Evolutionary conservation across 2,329 filamentous ascomycete species (phyloP).

Genomic region (Ophiocordyceps sinensis): DNA sequence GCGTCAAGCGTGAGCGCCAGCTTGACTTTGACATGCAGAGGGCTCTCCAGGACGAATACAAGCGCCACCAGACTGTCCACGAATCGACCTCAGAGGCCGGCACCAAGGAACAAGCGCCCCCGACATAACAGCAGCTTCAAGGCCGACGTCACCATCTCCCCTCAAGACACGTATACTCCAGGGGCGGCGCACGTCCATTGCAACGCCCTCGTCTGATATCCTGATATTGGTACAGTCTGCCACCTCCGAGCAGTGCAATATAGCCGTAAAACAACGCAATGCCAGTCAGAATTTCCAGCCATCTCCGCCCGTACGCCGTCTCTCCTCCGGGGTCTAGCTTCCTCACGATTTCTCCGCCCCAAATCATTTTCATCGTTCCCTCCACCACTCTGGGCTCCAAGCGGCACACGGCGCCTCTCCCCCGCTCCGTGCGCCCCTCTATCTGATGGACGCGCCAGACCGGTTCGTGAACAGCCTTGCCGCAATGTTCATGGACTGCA

Average conservation of each 20-base stretch:
- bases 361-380: neutral
- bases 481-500: constrained; percentile 97
- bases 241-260: neutral
- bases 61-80: constrained; percentile 70
- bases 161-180: neutral
- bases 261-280: neutral
- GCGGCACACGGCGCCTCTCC: no score
- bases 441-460: constrained; percentile 60
- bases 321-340: neutral
- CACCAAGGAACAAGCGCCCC: constrained; percentile 4
- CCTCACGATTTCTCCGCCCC: neutral
- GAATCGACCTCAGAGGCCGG: constrained; percentile 13
- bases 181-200: neutral
- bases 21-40: constrained; percentile 90
- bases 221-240: constrained; percentile 7
- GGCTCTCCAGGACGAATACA: constrained; percentile 75
- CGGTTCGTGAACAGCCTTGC: constrained; percentile 90
- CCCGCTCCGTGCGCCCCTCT: neutral
- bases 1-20: constrained; percentile 77
- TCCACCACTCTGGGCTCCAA: neutral
- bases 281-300: neutral
- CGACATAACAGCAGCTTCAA: constrained; percentile 9
- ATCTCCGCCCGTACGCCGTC: neutral
- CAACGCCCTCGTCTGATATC: constrained; percentile 3
- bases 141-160: neutral